Percentiles rank a stretch among this genome's conserved stretches.
Conservation (phyloP, 2,329 filamentous ascomycete species). For the Colletotrichum sp. region DNA sequence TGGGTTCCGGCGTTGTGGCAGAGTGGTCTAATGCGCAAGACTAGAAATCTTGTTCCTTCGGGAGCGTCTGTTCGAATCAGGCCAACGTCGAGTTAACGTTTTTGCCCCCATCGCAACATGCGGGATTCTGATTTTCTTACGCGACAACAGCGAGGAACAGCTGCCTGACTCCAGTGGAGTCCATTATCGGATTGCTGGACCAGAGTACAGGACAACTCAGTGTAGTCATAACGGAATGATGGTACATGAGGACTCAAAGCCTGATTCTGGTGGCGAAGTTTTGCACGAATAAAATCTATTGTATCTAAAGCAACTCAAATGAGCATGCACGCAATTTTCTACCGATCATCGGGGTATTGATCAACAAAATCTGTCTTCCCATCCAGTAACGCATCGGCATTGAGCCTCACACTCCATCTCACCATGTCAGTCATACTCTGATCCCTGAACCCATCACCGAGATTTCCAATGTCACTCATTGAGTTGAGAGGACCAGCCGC, state of each 20-base stretch:
- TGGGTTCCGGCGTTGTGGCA: not conserved
- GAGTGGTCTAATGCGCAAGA: not conserved
- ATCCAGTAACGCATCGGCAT: constrained; percentile 41
- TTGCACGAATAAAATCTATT: too few relatives aligned
- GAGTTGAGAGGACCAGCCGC: constrained; percentile 37
- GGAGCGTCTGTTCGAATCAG: not conserved
- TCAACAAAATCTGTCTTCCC: constrained; percentile 34
- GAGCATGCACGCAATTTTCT: too few relatives aligned
- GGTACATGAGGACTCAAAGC: too few relatives aligned
- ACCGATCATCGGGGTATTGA: constrained; percentile 27
- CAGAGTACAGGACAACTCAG: too few relatives aligned
- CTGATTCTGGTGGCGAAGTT: too few relatives aligned
- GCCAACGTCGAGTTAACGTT: not conserved
- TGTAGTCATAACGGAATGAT: too few relatives aligned
- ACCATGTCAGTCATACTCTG: constrained; percentile 37
- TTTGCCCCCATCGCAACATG: too few relatives aligned
- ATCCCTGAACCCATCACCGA: constrained; percentile 34
- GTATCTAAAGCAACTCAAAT: too few relatives aligned
- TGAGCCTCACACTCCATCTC: constrained; percentile 45
- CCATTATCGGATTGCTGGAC: too few relatives aligned
- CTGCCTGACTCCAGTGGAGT: too few relatives aligned
- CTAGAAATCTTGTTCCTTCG: not conserved
- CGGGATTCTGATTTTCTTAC: too few relatives aligned
- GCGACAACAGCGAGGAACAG: too few relatives aligned
- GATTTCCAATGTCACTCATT: constrained; percentile 41